Evolutionary conservation across 2,329 filamentous ascomycete genomes (phyloP), one percentile per base, ranked within the genome.

Genomic region (Ascochyta viciae-villosae): DNA sequence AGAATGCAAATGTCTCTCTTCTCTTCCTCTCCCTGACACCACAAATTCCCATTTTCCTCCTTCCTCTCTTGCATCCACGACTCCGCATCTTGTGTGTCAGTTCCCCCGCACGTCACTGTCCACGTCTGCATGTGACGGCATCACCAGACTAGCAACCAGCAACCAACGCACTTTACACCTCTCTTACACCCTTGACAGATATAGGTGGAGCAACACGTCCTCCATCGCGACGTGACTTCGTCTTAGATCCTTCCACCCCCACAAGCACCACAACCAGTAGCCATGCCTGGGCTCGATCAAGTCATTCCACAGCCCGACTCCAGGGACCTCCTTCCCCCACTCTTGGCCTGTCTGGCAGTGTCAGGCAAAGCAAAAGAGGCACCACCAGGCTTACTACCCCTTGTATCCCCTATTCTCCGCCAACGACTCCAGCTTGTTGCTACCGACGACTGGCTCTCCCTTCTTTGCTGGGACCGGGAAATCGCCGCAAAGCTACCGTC

Each of bases 381-480:
- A 31, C 86, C 86, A 4, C 85, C 86, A 45, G 84, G 82, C 26
- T 76, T 89, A 10, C 78, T 88, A 2, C 83, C 84, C 31, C 79
- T 88, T 2, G 79, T 89, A 16, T 85, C 86, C 9, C 86, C 86
- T 8, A 85, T 88, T 40, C 80, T 89, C 3, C 83, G 85, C 56
- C 86, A 89, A 72, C 78, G 85, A 46, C 77, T 88, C 3, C 81
- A 84, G 63, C 80, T 91, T 49, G 80, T 94, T 54, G 84, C 87
- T 1, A 78, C 82, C n/a, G 69, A 76, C 53, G 85, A 88, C 48
- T 94, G 91, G 90, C 83, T 94, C 15, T 82, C 85, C 0, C 80
- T 93, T 29, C 81, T 94, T 23, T 89, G 86, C 70, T 93, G 91
- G 79, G 85, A 90, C 66, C 67, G 80, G 7, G 74, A 82, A 60